Percentiles rank a stretch among this genome's conserved stretches.
phyloP scores from a whole-genome alignment of 2,329 filamentous ascomycete species.

The Fusarium circinatum region DNA sequence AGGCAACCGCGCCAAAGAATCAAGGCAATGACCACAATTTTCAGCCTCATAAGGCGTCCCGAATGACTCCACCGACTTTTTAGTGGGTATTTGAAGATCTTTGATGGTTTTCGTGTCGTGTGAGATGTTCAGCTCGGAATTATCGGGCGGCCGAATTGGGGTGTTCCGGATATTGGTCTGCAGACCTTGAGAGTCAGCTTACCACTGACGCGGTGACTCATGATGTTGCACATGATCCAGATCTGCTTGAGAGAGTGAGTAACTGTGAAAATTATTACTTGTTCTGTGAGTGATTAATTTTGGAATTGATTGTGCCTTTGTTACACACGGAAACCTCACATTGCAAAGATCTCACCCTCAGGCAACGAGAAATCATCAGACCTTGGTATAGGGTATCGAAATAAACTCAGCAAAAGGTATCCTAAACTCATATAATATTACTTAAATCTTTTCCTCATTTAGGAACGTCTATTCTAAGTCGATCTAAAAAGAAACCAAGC shows the following conservation, averaged over 20 bases:
- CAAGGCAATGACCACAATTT: not conserved
- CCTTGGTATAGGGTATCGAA: fast-evolving
- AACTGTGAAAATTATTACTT: fast-evolving
- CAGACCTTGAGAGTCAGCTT: not conserved
- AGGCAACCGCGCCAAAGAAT: not conserved
- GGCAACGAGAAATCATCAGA: not conserved
- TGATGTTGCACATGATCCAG: not conserved
- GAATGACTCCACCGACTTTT: not conserved
- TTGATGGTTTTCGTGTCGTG: not conserved
- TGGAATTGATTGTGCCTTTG: not conserved
- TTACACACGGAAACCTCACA: not conserved
- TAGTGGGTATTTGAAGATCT: not conserved
- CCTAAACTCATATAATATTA: not conserved
- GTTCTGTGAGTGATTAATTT: not conserved
- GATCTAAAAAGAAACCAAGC: fast-evolving
- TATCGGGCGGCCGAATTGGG: not conserved
- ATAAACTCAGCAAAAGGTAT: too few species aligned
- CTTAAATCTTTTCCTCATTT: fast-evolving
- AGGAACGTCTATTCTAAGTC: not conserved
- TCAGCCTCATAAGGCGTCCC: conserved; percentile 9
- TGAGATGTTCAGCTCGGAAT: conserved; percentile 8
- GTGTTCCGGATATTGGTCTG: not conserved
- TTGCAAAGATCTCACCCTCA: fast-evolving
- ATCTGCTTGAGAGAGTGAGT: fast-evolving
- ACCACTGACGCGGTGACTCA: not conserved